Percentiles rank a stretch among this genome's conserved stretches.
Conservation (phyloP, 306 rosid genomes). For the Glycyrrhiza uralensis region DNA sequence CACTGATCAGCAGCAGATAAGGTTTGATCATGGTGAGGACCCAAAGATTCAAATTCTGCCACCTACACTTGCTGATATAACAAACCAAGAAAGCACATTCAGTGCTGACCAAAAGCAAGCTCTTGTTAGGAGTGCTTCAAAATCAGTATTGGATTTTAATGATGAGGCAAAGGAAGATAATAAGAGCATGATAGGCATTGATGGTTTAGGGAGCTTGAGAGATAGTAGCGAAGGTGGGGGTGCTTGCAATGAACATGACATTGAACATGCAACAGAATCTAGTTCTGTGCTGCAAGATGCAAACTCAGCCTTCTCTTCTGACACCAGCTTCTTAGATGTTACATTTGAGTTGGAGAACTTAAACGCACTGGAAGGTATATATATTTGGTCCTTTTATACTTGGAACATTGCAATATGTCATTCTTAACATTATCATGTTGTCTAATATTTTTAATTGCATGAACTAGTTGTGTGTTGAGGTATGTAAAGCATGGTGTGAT, state of each 20-base stretch:
- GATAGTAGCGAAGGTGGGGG: neutral
- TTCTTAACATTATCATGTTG: neutral
- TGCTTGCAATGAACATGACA: constrained; percentile 14
- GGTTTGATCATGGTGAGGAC: constrained; percentile 1
- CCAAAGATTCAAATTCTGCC: constrained; percentile 16
- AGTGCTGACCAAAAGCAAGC: constrained; percentile 15
- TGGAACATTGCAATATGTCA: neutral
- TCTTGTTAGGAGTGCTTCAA: constrained; percentile 19
- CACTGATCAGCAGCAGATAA: constrained; percentile 21
- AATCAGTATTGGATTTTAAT: constrained; percentile 26
- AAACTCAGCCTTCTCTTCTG: constrained; percentile 35
- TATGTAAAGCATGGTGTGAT: neutral
- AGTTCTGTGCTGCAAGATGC: constrained; percentile 11
- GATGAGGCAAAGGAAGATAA: constrained; percentile 20
- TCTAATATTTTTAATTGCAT: neutral
- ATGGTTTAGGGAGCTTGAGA: constrained; percentile 24
- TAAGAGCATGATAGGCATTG: constrained; percentile 5
- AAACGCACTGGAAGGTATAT: constrained; percentile 34
- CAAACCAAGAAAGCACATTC: constrained; percentile 24
- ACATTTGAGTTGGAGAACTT: constrained; percentile 30
- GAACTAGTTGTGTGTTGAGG: neutral
- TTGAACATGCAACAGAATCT: constrained; percentile 22
- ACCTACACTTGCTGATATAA: neutral
- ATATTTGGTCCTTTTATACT: neutral
- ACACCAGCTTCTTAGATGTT: constrained; percentile 42